Evolutionary conservation across 768 basidiomycete species (phyloP).

Genomic region (Phlebiopsis gigantea): DNA sequence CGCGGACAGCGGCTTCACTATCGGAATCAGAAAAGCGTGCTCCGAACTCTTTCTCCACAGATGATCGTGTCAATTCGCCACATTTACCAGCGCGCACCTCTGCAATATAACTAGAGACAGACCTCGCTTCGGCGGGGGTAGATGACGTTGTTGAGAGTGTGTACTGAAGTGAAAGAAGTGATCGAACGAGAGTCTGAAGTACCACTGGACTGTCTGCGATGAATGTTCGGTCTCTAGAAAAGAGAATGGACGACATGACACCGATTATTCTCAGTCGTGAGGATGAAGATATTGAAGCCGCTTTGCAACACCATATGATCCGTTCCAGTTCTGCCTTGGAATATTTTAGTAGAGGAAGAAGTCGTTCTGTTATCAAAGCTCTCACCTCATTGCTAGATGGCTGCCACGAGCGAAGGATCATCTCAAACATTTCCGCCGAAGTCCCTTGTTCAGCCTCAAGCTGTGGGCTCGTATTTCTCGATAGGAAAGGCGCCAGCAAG

Average conservation of each 20-base stretch:
- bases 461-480: constrained; percentile 27
- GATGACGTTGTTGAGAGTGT: constrained; percentile 25
- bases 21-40: constrained; percentile 27
- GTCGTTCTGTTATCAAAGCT: neutral
- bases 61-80: constrained; percentile 41
- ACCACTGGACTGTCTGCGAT: constrained; percentile 36
- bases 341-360: neutral
- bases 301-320: constrained; percentile 67
- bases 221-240: constrained; percentile 38
- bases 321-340: constrained; percentile 48
- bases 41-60: constrained; percentile 48
- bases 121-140: constrained; percentile 28
- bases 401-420: constrained; percentile 48
- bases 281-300: constrained; percentile 39
- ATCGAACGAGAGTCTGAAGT: constrained; percentile 48
- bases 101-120: constrained; percentile 38
- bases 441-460: constrained; percentile 48
- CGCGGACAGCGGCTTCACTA: constrained; percentile 37
- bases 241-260: constrained; percentile 40
- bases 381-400: constrained; percentile 7
- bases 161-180: constrained; percentile 46
- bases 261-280: constrained; percentile 47
- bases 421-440: constrained; percentile 59
- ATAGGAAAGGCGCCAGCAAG: constrained; percentile 51
- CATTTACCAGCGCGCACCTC: constrained; percentile 42